Conservation (phyloP, 2,329 filamentous ascomycete genomes). For the Raffaelea ambrosiae region DNA sequence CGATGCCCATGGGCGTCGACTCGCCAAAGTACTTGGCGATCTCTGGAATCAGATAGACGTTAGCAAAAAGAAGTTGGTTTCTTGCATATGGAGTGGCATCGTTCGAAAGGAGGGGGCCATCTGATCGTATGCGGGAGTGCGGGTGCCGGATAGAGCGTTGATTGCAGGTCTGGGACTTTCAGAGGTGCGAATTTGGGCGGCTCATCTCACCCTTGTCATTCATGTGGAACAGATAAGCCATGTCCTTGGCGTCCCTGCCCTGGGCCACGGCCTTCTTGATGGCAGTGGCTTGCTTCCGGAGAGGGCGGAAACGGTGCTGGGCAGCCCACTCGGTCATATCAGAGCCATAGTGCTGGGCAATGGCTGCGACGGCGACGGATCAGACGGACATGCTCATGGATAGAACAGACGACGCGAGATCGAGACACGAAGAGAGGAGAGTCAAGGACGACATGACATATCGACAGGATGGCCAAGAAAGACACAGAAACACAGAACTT, state of each 20-base stretch:
- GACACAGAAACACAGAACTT: constrained; percentile 3
- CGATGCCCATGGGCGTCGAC: constrained; percentile 47
- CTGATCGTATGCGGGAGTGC: not conserved
- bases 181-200: too few species aligned
- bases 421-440: not conserved
- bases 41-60: constrained; percentile 36
- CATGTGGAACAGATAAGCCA: constrained; percentile 31
- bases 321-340: constrained; percentile 38
- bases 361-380: constrained; percentile 26
- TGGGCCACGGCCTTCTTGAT: constrained; percentile 25
- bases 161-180: too few species aligned
- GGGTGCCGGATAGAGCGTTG: too few species aligned
- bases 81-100: too few species aligned
- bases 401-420: too few species aligned
- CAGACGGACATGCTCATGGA: not conserved
- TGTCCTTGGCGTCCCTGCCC: constrained; percentile 33
- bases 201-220: constrained; percentile 36
- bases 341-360: constrained; percentile 38
- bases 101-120: too few species aligned
- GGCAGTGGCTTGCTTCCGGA: constrained; percentile 32
- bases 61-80: too few species aligned
- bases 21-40: constrained; percentile 53
- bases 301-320: constrained; percentile 42
- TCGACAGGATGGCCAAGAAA: not conserved
- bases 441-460: not conserved